Evolutionary conservation across 345 rosid species (phyloP), one percentile per base, ranked within the genome.

Genomic region (Draba incana): DNA sequence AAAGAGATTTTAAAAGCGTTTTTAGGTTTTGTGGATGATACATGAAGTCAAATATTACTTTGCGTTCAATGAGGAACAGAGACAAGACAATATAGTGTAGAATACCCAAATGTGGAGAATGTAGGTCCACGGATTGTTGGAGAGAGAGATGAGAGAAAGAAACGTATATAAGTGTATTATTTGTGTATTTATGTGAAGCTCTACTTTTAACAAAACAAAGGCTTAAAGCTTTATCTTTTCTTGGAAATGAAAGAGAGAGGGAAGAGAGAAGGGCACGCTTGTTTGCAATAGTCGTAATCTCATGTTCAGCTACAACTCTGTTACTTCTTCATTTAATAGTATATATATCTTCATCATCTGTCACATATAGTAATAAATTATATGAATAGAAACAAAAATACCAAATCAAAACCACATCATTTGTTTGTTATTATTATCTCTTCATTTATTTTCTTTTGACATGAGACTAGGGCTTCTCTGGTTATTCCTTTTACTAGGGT

Each of bases 201-300:
- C 82, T 84, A 82, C 92, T 83, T 78, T 81, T 74, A 80, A 85
- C 73, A 81, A 76, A 87, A 82, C 86, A 79, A 43, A 71, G 80
- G 54, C 76, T 69, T 75, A 70, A 63, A 65, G 78, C 71, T 35
- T 35, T 75, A 59, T 49, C 68, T 75, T 83, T 87, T 87, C 92
- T 88, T 81, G 92, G 97, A 83, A 92, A 88, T 90, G 93, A 84
- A 85, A 88, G 89, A 84, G 77, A 80, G 70, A 68, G 49, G 64
- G 71, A 35, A 35, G 39, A 84, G 77, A 80, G 70, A 68, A 52
- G 61, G 71, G 68, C 83, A 83, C 75, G 86, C 87, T 77, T 74
- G 70, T 70, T 53, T 57, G 75, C 70, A 68, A 71, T 6, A 44
- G 57, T 77, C 68, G 60, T 74, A 49, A 68, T 78, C 72, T 81